phyloP scores from a whole-genome alignment of 2,329 filamentous ascomycete species.

The Epicoccum sorghinum region DNA sequence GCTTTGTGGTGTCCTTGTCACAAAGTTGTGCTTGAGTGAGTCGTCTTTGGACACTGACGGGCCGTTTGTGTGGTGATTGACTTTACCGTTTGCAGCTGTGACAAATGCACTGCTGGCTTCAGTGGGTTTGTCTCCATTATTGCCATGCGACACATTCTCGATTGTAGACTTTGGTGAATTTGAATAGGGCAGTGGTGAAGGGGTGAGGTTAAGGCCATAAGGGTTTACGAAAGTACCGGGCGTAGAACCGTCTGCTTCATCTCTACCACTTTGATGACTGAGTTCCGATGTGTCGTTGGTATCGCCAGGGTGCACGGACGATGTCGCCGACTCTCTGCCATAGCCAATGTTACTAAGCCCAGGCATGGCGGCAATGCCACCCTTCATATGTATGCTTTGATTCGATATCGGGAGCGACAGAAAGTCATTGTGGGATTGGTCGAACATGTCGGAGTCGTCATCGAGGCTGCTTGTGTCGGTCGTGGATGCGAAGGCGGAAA shows the following conservation, averaged over 20 bases:
- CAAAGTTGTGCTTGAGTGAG: conserved; percentile 20
- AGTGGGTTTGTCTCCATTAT: conserved; percentile 14
- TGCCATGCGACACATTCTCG: conserved; percentile 20
- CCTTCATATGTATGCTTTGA: conserved; percentile 44
- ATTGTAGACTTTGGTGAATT: conserved; percentile 30
- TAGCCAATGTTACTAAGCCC: conserved; percentile 47
- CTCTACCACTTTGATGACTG: conserved; percentile 37
- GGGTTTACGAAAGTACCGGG: conserved; percentile 38
- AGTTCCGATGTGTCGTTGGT: conserved; percentile 45
- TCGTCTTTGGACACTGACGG: conserved; percentile 19
- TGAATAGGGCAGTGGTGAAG: conserved; percentile 39
- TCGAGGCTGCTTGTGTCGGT: conserved; percentile 42
- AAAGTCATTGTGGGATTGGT: conserved; percentile 37
- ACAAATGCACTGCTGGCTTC: conserved; percentile 19
- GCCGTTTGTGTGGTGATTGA: conserved; percentile 12
- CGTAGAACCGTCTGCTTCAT: conserved; percentile 40
- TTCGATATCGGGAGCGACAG: conserved; percentile 42
- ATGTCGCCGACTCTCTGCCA: conserved; percentile 47
- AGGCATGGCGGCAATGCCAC: conserved; percentile 36
- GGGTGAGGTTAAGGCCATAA: conserved; percentile 34
- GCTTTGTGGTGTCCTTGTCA: conserved; percentile 31
- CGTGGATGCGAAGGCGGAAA: conserved; percentile 42
- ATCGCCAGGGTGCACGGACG: conserved; percentile 49
- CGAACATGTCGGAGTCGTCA: conserved; percentile 45
- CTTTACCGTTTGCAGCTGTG: conserved; percentile 17